Base-by-base conservation (phyloP, 164 flowering plant genomes). In the Vitis amurensis region DNA sequence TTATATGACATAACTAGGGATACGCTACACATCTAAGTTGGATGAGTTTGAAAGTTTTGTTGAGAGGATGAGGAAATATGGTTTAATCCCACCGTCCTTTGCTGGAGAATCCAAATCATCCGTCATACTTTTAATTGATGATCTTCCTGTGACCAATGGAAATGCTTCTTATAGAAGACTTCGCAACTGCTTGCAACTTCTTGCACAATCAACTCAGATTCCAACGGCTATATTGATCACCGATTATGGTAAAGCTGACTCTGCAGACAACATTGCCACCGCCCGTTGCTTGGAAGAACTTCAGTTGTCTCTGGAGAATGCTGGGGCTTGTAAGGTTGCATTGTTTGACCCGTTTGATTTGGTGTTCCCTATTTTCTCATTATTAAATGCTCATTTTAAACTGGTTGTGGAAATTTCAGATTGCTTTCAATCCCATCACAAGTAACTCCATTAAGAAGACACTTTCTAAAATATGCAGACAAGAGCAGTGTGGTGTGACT, bases 31-130 rank as follows among this genome's bases (percentile, higher is more conserved):
- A 69, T 95, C 98, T 23, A 95, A 95, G 86, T 70, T 95, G 87
- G 97, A 95, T 61, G 97, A 93, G 73, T 93, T 95, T 78, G 91
- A 89, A 74, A 76, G 64, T 69, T 93, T 91, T 80, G 88, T 93
- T 67, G 99, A 90, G 73, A 84, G 86, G 77, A 78, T 83, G 59
- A 84, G 92, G 76, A 93, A 91, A 78, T 93, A 86, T 76, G 86
- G 93, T 68, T 52, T 85, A 63, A 76, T 88, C 69, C 49, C 83
- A 14, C 72, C 86, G 30, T 74, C 86, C 12, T 50, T 63, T 23
- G 67, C 29, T 17, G 80, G 64, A 37, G 80, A 69, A 37, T 67
- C 85, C 49, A 73, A 74, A 63, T 63, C 82, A 52, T 63, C 88
- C 51, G 57, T 70, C 59, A 73, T 93, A 66, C 85, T 92, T 67